Conservation (phyloP, 1,139 yeast genomes). For the Candida dubliniensis region DNA sequence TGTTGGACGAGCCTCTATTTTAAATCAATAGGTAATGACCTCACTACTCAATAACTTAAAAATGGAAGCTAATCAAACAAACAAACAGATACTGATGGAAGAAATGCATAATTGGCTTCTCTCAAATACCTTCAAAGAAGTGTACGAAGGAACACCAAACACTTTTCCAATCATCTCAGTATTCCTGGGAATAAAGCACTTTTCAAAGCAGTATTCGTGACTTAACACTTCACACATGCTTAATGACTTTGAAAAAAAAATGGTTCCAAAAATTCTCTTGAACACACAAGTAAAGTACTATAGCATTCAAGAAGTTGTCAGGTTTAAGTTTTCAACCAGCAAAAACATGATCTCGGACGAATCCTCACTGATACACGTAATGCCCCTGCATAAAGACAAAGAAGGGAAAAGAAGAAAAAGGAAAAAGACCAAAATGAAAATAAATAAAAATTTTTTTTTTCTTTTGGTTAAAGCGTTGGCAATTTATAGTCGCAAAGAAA, state of each 20-base stretch:
- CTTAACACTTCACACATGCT: too few species aligned
- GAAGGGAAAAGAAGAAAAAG: constrained; percentile 30
- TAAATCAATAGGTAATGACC: constrained; percentile 14
- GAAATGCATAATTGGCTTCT: neutral
- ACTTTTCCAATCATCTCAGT: too few species aligned
- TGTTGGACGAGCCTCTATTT: constrained; percentile 2
- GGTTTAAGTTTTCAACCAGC: constrained; percentile 99
- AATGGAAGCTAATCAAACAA: constrained; percentile 7
- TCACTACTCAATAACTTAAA: constrained; percentile 10
- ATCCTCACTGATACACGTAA: constrained; percentile 99
- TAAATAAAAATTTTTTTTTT: neutral
- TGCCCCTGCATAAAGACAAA: constrained; percentile 99
- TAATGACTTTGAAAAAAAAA: constrained; percentile 8
- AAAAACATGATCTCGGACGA: constrained; percentile 99
- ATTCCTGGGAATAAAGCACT: too few species aligned
- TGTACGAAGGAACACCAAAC: constrained; percentile 13
- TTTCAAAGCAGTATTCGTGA: too few species aligned
- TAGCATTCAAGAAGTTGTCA: constrained; percentile 84
- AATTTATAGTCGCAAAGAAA: constrained; percentile 5
- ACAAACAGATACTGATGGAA: neutral
- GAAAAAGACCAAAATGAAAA: constrained; percentile 4
- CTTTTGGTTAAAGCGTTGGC: constrained; percentile 6
- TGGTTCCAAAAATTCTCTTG: constrained; percentile 78
- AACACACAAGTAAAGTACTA: constrained; percentile 44
- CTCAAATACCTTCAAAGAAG: constrained; percentile 35